Base-by-base conservation (phyloP, 192 early-diverging fungal genomes). In the Globomyces pollinis-pini region DNA sequence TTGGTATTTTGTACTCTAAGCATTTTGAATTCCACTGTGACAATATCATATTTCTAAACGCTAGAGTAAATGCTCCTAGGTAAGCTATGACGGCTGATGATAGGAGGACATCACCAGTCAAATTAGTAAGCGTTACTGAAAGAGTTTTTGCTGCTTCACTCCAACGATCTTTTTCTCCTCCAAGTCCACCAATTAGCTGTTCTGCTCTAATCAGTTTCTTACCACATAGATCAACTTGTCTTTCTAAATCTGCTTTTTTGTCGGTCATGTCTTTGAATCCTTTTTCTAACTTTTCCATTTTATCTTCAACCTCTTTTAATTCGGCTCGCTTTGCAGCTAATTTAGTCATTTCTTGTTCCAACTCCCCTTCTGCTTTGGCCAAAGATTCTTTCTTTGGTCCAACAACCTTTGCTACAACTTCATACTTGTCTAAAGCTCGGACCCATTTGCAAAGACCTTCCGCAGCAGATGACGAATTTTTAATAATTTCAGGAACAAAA, bases 141-240 rank as follows among this genome's bases (percentile, higher is more conserved):
- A 78, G 53, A 4, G 64, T 66, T 24, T 39, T 50, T 13, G 77
- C 80, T 20, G 80, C 76, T 41, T 83, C 76, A 21, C 70, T 63
- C 80, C 80, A 83, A 38, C 80, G 70, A 45, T 76, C 79, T 45
- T 83, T 78, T 53, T 83, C 80, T 9, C 77, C 80, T 34, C 76
- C 80, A 7, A 83, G 51, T 1, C 76, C 80, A 18, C 73, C 69
- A 59, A 79, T 83, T 16, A 83, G 62, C 69, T 83, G 76, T 55
- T 79, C 77, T 11, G 80, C 80, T 6, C 80, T 57, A 7, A 74
- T 71, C 2, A 83, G 61, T 44, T 79, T 81, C 57, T 77, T 81
- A 16, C 65, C 68, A 47, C 64, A 68, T 32, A 79, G 43, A 50
- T 83, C 80, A 21, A 77, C 77, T 57, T 83, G 76, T n/a, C 71